Conservation (phyloP, 768 basidiomycete genomes). For the Rhizopogon rudus region DNA sequence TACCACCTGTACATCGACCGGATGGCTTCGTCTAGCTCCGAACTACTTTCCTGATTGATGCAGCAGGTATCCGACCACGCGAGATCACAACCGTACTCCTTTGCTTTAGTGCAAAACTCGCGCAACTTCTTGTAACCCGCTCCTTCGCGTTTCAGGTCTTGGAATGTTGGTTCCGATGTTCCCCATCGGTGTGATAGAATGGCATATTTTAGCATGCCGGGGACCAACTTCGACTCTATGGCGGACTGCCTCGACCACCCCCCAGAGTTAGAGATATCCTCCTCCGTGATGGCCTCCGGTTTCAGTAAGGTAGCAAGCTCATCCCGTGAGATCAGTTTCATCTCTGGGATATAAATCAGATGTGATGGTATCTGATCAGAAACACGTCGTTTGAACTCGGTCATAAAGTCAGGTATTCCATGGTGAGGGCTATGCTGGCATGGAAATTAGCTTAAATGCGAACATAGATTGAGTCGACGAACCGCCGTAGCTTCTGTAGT, state of each 20-base stretch:
- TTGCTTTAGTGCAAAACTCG: background rate
- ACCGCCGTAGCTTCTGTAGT: background rate
- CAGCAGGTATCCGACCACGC: conserved; percentile 13
- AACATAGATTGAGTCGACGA: background rate
- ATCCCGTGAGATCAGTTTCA: background rate
- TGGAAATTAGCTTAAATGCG: background rate
- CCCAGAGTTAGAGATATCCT: background rate
- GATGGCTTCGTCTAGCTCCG: conserved; percentile 13
- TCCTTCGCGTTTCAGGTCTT: background rate
- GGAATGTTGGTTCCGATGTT: conserved; percentile 2
- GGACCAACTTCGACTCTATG: background rate
- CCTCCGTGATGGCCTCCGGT: conserved; percentile 1
- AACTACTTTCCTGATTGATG: conserved; percentile 11
- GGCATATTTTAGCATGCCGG: conserved; percentile 2
- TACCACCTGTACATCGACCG: conserved; percentile 16
- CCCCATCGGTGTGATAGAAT: conserved; percentile 9
- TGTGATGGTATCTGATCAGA: conserved; percentile 1
- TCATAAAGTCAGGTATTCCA: background rate
- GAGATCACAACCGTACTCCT: background rate
- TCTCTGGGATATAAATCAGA: conserved; percentile 1
- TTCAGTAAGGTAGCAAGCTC: background rate
- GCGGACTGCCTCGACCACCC: background rate
- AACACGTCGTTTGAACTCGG: conserved; percentile 6
- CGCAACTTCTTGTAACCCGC: background rate
- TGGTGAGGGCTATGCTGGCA: background rate